phyloP scores from a whole-genome alignment of 768 basidiomycete genomes.

The Psilocybe subaeruginosa region DNA sequence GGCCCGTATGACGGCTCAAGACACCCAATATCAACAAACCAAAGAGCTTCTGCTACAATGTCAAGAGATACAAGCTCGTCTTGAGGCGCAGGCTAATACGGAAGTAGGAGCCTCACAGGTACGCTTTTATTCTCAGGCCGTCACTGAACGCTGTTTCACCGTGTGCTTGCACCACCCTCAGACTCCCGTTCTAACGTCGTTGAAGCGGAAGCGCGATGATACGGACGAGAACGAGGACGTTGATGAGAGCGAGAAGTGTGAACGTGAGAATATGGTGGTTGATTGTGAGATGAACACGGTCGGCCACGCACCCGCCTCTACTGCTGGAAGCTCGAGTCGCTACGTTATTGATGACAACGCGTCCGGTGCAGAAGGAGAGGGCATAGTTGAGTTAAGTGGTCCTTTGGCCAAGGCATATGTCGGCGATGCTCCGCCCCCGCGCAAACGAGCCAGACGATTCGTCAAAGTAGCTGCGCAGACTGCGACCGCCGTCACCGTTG shows the following conservation, averaged over 20 bases:
- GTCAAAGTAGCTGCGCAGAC: slow-evolving; percentile 54
- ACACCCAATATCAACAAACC: slow-evolving; percentile 10
- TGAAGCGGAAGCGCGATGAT: slow-evolving; percentile 69
- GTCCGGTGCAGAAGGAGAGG: not conserved
- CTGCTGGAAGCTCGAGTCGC: not conserved
- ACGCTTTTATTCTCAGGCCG: slow-evolving; percentile 18
- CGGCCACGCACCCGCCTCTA: not conserved
- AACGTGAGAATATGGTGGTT: slow-evolving; percentile 3
- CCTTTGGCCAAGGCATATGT: slow-evolving; percentile 5
- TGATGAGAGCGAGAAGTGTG: slow-evolving; percentile 10
- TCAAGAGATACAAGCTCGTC: slow-evolving; percentile 9
- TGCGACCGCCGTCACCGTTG: slow-evolving; percentile 63
- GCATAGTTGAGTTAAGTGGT: not conserved
- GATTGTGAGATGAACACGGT: slow-evolving; percentile 9
- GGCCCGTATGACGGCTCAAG: slow-evolving; percentile 11
- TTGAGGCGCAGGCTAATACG: slow-evolving; percentile 3
- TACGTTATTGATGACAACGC: not conserved
- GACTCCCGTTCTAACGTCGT: slow-evolving; percentile 37
- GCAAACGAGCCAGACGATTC: slow-evolving; percentile 51
- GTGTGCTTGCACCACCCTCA: slow-evolving; percentile 26
- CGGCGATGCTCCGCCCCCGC: slow-evolving; percentile 31
- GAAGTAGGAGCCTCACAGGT: slow-evolving; percentile 30
- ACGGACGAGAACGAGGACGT: slow-evolving; percentile 39
- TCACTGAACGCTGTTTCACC: slow-evolving; percentile 19
- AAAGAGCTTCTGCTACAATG: slow-evolving; percentile 15